Conservation (phyloP, 129 eudicot species). For the Oenanthe sinensis region DNA sequence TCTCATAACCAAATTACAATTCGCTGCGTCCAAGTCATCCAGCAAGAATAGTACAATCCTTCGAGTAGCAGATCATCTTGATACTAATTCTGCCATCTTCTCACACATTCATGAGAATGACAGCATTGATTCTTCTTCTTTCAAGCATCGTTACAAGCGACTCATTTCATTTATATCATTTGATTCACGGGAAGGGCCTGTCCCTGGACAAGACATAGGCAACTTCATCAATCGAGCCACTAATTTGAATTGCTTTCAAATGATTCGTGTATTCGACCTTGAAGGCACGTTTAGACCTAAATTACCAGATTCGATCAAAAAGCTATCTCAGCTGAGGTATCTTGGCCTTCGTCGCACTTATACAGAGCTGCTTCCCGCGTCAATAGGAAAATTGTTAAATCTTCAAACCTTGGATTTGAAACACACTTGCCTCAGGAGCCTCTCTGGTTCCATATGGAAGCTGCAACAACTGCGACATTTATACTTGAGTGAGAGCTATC, state of each 20-base stretch:
- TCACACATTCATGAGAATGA: constrained; percentile 8
- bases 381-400: constrained; percentile 10
- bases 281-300: constrained; percentile 16
- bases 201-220: constrained; percentile 17
- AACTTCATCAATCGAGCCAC: constrained; percentile 8
- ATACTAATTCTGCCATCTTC: not conserved
- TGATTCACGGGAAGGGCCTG: constrained; percentile 12
- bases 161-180: constrained; percentile 15
- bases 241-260: not conserved
- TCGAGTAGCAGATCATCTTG: constrained; percentile 12
- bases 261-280: constrained; percentile 14
- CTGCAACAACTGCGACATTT: constrained; percentile 13
- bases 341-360: constrained; percentile 17
- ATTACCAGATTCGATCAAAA: constrained; percentile 4
- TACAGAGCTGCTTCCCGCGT: constrained; percentile 9
- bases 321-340: constrained; percentile 14
- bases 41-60: not conserved
- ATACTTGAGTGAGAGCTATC: constrained; percentile 15
- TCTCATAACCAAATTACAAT: not conserved
- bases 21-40: not conserved
- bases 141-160: not conserved
- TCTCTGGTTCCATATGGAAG: constrained; percentile 14
- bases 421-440: constrained; percentile 18
- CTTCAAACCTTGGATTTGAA: constrained; percentile 15
- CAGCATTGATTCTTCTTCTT: not conserved